Evolutionary conservation across 345 rosid species (phyloP), one percentile per base, ranked within the genome.

Genomic region (Rhizophora mangle): DNA sequence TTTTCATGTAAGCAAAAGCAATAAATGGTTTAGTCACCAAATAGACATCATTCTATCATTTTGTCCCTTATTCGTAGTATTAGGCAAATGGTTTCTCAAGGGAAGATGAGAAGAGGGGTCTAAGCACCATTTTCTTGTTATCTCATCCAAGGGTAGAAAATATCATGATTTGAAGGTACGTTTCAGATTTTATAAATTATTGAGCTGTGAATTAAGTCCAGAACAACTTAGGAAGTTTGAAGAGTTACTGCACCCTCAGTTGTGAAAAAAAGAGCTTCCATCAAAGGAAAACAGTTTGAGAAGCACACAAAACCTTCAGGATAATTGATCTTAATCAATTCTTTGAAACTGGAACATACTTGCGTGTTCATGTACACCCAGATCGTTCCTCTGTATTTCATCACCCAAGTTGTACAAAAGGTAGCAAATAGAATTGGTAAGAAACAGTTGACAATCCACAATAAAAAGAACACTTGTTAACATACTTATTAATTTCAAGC

Each of bases 341-440:
- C n/a, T n/a, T n/a, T n/a, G n/a, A n/a, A n/a, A n/a, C n/a, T n/a
- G n/a, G n/a, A n/a, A n/a, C n/a, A n/a, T n/a, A 91, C 69, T 70
- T 94, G 60, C 91, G 95, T 58, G 95, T 94, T 36, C 91, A 91
- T 75, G 91, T 94, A 15, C 98, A 94, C 72, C 98, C 97, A 34
- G 0, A 24, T 24, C 24, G 1, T 24, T 24, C 1, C 24, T 24
- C 24, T 1, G 24, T 24, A 24, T 24, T 24, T 24, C 24, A 24
- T 24, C 24, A 0, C 24, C 24, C 24, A 24, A 24, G 1, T 24
- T 24, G 24, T 24, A 24, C 24, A 24, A 24, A 24, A 24, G 24
- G 24, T 24, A 24, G 24, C 24, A 24, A 24, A 24, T 0, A 24
- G 24, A 24, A 24, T 24, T 1, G 24, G 24, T 24, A 24, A 24